These are phyloP conservation scores for Fusarium bactridioides DNA, from an alignment of 2,329 filamentous ascomycete genomes.

Conservation along the genomic window DNA sequence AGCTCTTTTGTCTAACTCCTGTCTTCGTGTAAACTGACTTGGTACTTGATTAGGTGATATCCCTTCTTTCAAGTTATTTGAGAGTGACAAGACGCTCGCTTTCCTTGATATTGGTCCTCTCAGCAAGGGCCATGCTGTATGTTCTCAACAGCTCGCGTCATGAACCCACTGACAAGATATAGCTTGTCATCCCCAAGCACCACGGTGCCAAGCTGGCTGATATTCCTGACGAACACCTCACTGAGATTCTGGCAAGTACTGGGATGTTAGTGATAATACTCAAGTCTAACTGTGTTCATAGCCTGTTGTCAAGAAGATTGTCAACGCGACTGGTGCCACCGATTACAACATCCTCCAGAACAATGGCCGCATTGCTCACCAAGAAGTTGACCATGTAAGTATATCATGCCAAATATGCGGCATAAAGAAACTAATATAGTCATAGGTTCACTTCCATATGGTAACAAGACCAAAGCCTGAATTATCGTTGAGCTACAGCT, in stretches of 20 bases:
- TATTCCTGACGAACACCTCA: constrained; percentile 87
- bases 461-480: constrained; percentile 51
- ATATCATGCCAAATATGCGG: not conserved
- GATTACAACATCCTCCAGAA: constrained; percentile 98
- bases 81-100: constrained; percentile 90
- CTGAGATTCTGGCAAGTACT: constrained; percentile 76
- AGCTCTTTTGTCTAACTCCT: not conserved
- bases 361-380: constrained; percentile 90
- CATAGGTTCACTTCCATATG: constrained; percentile 91
- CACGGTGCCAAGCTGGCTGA: constrained; percentile 92
- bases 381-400: constrained; percentile 88
- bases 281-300: constrained; percentile 26
- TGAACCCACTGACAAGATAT: constrained; percentile 4
- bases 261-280: not conserved
- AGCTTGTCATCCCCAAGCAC: constrained; percentile 96
- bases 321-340: constrained; percentile 73
- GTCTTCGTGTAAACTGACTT: constrained; percentile 16
- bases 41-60: constrained; percentile 75
- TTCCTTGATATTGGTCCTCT: constrained; percentile 97
- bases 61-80: constrained; percentile 94
- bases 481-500: not conserved
- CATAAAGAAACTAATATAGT: not conserved
- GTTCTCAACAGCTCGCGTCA: constrained; percentile 41
- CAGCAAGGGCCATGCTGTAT: constrained; percentile 86
- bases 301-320: constrained; percentile 79